Base-by-base conservation (phyloP, 495 filamentous ascomycete genomes). In the Collariella sp. region DNA sequence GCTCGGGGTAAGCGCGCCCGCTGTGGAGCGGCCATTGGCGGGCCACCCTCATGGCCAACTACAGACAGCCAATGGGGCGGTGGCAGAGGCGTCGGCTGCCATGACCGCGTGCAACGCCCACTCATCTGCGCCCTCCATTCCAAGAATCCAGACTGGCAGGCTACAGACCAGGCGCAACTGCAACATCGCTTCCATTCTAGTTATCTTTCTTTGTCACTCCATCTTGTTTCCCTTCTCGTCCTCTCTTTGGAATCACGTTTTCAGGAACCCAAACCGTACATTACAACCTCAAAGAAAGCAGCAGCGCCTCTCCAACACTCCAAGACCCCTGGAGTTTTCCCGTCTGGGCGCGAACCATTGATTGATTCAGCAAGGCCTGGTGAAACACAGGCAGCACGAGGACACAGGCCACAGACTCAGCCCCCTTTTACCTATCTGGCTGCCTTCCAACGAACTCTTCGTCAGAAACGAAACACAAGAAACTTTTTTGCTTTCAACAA, bases 91-190 rank as follows among this genome's bases (percentile, higher is more conserved):
- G 44, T 58, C 49, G 31, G 40, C 54, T 46, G 43, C 23, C 7
- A 26, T 20, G 36, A 34, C 54, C 46, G 26, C 54, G 39, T 48
- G 55, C 44, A 48, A 42, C 33, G 35, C 46, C 54, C 26, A 35
- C 29, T 35, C 36, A 13, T 41, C 48, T 43, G 50, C 50, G 50
- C 50, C 50, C 42, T 39, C 19, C 2, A n/a, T 41, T 15, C 10
- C 39, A 24, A 42, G 24, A 24, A 39, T n/a, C 36, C 49, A 44
- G 19, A 7, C 50, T 31, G 5, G 26, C n/a, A n/a, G n/a, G n/a
- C n/a, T n/a, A n/a, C n/a, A n/a, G n/a, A n/a, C n/a, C n/a, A n/a
- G n/a, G n/a, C n/a, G n/a, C n/a, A n/a, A n/a, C 9, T 31, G 26
- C 26, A 31, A 31, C 26, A 9, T 31, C 26, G 26, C 26, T 31